These are phyloP conservation scores for Lasiosphaeriaceae sp. DNA, from an alignment of 495 filamentous ascomycete species.

Conservation along the genomic window DNA sequence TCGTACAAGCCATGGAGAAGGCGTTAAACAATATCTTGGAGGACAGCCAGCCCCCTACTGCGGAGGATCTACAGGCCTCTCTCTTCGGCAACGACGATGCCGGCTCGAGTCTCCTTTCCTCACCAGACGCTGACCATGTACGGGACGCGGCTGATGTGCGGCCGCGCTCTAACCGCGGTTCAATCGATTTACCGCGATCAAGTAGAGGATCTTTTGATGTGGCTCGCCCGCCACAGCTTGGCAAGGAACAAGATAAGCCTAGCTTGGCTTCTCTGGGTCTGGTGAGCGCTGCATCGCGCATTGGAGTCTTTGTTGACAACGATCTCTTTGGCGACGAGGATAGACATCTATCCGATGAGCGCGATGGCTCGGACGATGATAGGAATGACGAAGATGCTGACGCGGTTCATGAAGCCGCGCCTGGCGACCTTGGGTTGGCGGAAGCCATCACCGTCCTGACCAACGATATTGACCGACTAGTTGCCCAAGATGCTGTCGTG, in stretches of 20 bases:
- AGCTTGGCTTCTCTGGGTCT: slow-evolving; percentile 89
- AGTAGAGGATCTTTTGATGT: slow-evolving; percentile 57
- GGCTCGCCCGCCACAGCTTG: slow-evolving; percentile 21
- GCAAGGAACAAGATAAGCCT: slow-evolving; percentile 62
- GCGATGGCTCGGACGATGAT: slow-evolving; percentile 65
- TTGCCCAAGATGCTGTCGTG: slow-evolving; percentile 83
- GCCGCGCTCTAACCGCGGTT: neutral
- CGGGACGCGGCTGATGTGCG: slow-evolving; percentile 14
- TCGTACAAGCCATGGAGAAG: slow-evolving; percentile 90
- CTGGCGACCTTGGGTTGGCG: slow-evolving; percentile 87
- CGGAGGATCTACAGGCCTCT: slow-evolving; percentile 58
- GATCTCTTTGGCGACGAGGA: slow-evolving; percentile 92
- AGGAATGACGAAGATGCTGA: slow-evolving; percentile 63
- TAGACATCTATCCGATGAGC: slow-evolving; percentile 80
- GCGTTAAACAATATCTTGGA: slow-evolving; percentile 95
- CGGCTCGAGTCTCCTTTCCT: slow-evolving; percentile 46
- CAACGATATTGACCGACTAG: slow-evolving; percentile 83
- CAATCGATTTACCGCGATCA: slow-evolving; percentile 14
- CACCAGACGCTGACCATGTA: slow-evolving; percentile 41
- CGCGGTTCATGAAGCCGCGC: slow-evolving; percentile 89
- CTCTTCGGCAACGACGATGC: slow-evolving; percentile 48
- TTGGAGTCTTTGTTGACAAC: slow-evolving; percentile 86
- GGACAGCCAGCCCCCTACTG: slow-evolving; percentile 54
- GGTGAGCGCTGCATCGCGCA: slow-evolving; percentile 72
- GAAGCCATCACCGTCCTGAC: slow-evolving; percentile 86